Evolutionary conservation across 2,329 filamentous ascomycete genomes (phyloP).

Genomic region (Pestalotiopsis sp.): DNA sequence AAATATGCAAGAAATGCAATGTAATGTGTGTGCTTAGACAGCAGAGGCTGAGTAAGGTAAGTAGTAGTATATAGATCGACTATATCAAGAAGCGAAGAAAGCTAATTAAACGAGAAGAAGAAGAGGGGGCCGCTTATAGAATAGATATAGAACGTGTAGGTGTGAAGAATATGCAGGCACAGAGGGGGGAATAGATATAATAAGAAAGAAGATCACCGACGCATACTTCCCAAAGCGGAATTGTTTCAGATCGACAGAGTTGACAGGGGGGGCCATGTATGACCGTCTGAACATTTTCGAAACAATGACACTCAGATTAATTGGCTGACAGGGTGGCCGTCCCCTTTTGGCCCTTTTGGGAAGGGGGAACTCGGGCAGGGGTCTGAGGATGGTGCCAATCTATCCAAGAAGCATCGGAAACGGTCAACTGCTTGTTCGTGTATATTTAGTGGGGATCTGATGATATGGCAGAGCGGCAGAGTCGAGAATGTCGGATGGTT

Average conservation of each 20-base stretch:
- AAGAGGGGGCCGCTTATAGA: not conserved
- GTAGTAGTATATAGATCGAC: not conserved
- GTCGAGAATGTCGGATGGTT: no score
- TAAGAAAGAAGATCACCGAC: not conserved
- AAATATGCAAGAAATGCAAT: not conserved
- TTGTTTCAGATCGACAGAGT: conserved; percentile 9
- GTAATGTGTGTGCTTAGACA: not conserved
- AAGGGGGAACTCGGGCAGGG: not conserved
- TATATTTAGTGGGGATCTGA: not conserved
- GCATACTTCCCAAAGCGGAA: conserved; percentile 2
- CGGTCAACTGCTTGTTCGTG: not conserved
- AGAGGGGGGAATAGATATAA: not conserved
- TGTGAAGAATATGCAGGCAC: not conserved
- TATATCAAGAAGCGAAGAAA: not conserved
- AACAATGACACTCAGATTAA: conserved; percentile 10
- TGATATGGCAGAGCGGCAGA: not conserved
- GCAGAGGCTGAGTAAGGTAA: not conserved
- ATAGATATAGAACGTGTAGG: conserved; percentile 5
- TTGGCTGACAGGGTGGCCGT: not conserved
- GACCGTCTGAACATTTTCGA: conserved; percentile 8
- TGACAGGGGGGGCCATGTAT: not conserved
- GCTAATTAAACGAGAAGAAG: not conserved
- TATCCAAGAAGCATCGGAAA: conserved; percentile 7
- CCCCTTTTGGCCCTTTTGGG: not conserved
- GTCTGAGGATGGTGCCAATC: not conserved